Evolutionary conservation across 345 rosid species (phyloP), one percentile per base, ranked within the genome.

Genomic region (Eucalyptus regnans): DNA sequence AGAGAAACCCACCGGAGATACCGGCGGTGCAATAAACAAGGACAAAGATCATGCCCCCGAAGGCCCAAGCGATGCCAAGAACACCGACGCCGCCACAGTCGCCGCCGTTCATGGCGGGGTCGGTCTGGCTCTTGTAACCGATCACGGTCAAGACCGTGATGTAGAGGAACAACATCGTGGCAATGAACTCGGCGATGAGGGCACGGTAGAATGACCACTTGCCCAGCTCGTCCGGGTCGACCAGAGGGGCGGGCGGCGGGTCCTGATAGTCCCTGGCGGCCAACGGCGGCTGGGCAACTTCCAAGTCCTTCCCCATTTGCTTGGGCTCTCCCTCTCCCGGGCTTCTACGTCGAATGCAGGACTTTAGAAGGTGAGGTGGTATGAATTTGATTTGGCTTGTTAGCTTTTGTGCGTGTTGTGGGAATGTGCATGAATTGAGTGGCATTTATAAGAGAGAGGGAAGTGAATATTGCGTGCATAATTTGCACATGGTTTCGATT

Each of bases 21-120:
- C 98, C 99, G 12, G 98, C 98, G 10, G 98, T 96, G 93, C 98
- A 97, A 94, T 97, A 97, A 90, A 97, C 98, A 66, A 97, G 99
- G 84, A 97, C 92, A 85, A 97, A 97, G 89, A 97, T 97, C 98
- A 97, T 97, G 94, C 99, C 99, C 88, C 99, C 99, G 6, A 97
- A 96, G 86, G 99, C 97, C 99, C 98, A 96, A 52, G 99, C 98
- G 50, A 97, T 97, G 41, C 99, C 99, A 23, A 97, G 96, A 87
- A 95, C 91, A 13, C 99, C 99, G 8, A 97, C 99, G 12, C 99
- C 97, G 4, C 96, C 95, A 46, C 99, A 97, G 0, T 89, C 92
- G 9, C 89, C 94, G 29, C 87, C 56, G 12, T 89, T 81, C 91
- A 86, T 33, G 50, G 37, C 12, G 0, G 89, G 37, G 46, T 92